Conservation (phyloP, 768 basidiomycete species). For the Chalciporus sphaerocephalus region DNA sequence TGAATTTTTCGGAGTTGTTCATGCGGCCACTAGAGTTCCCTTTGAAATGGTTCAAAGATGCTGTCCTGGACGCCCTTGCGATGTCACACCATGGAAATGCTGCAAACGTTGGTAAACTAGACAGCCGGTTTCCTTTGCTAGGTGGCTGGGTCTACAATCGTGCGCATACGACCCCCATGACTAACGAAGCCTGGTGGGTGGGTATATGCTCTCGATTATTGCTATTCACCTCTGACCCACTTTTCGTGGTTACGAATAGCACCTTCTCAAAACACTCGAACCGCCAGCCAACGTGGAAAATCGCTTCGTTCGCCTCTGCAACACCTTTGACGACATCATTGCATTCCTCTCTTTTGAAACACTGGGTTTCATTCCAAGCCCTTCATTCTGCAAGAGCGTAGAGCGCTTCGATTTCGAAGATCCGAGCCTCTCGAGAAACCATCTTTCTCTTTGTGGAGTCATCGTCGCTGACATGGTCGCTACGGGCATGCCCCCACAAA, state of each 20-base stretch:
- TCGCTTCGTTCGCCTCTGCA: constrained; percentile 30
- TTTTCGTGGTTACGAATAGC: neutral
- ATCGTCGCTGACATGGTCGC: constrained; percentile 20
- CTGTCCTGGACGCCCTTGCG: constrained; percentile 22
- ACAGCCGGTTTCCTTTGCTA: constrained; percentile 21
- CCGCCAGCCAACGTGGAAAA: constrained; percentile 25
- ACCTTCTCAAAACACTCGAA: constrained; percentile 1
- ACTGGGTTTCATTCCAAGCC: constrained; percentile 15
- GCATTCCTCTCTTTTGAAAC: constrained; percentile 27
- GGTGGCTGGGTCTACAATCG: constrained; percentile 33
- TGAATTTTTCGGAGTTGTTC: constrained; percentile 8
- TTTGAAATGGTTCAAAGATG: constrained; percentile 27
- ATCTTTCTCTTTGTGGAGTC: constrained; percentile 21
- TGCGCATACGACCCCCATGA: constrained; percentile 14
- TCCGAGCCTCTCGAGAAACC: constrained; percentile 9
- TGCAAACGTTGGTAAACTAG: constrained; percentile 11
- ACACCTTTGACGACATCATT: constrained; percentile 29
- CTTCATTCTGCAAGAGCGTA: constrained; percentile 14
- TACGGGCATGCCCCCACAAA: neutral
- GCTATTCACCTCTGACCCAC: neutral
- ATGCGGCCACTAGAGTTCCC: constrained; percentile 8
- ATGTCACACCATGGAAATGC: constrained; percentile 7
- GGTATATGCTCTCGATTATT: constrained; percentile 1
- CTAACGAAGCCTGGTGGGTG: constrained; percentile 34
- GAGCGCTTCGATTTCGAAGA: neutral